Base-by-base conservation (phyloP, 1,139 yeast species). In the Nakaseomyces nivariensis region DNA sequence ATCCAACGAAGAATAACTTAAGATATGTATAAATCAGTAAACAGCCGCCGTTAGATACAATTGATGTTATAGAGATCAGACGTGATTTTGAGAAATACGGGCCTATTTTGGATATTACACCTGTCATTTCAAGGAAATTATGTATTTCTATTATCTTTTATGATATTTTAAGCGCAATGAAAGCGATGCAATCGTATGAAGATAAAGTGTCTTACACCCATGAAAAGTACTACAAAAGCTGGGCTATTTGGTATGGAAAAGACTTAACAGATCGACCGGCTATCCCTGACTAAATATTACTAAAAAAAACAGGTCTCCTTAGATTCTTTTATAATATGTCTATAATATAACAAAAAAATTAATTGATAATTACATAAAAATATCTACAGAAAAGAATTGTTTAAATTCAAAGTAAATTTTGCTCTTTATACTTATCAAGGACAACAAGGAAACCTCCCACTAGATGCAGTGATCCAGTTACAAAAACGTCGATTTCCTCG, bases 401-500 rank as follows among this genome's bases (percentile, higher is more conserved):
- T 36, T 25, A 24, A 5, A 37, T 10, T 10, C 7, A 17, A 7
- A 13, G 24, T 17, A 17, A 8, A 6, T 29, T 29, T 29, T 17
- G 10, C 10, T 41, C 41, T 11, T 13, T 29, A 33, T 56, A 54
- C 5, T 64, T 69, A 56, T 87, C 95, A 48, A 87, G 72, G 5
- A 90, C 97, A 2, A 89, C 92, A 47, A 92, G 71, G 52, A 92
- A 77, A 0, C 98, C 98, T 22, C 99, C 98, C 9, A 92, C 96
- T 50, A 94, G 72, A 66, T 90, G 96, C 55, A 94, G 72, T 26
- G 97, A 90, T 1, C 99, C 99, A 54, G 95, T 86, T 0, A 89
- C 97, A 69, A 89, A 83, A 1, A 89, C 95, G 56, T 89, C 90
- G 24, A 81, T 70, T 3, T 68, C 66, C 7, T 61, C 60, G 8